Percentiles rank a stretch among this genome's conserved stretches.
Evolutionary conservation across 2,329 filamentous ascomycete genomes (phyloP).

Genomic region (Colletotrichum sublineola): DNA sequence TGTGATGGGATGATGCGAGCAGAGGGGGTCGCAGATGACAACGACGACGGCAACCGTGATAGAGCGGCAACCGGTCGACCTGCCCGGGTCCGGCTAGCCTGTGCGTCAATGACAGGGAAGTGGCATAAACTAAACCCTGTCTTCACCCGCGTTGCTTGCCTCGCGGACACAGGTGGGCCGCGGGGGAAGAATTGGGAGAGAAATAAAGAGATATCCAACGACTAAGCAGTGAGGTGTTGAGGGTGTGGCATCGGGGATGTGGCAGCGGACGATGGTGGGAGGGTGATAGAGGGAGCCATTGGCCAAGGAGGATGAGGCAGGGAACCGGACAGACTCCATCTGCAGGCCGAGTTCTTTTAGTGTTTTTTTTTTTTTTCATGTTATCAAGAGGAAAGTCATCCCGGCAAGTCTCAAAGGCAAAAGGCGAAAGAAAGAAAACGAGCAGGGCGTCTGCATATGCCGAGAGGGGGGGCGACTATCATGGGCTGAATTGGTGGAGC

Average conservation of each 20-base stretch:
- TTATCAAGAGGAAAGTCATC: constrained; percentile 49
- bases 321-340: constrained; percentile 47
- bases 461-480: constrained; percentile 48
- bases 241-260: constrained; percentile 33
- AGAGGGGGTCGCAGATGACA: constrained; percentile 46
- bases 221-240: constrained; percentile 26
- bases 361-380: constrained; percentile 44
- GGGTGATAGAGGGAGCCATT: constrained; percentile 49
- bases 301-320: constrained; percentile 46
- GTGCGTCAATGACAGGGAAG: constrained; percentile 40
- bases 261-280: constrained; percentile 21
- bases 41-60: constrained; percentile 43
- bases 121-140: constrained; percentile 37
- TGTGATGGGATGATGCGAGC: constrained; percentile 49
- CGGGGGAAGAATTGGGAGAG: not conserved
- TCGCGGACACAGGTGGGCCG: constrained; percentile 1
- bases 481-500: constrained; percentile 50
- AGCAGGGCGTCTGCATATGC: constrained; percentile 55
- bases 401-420: constrained; percentile 26
- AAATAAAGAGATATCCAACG: constrained; percentile 23
- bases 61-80: constrained; percentile 47
- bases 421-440: constrained; percentile 38
- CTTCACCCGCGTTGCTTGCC: constrained; percentile 32
- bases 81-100: constrained; percentile 40
- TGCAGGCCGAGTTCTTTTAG: constrained; percentile 44